Evolutionary conservation across 345 rosid species (phyloP), one percentile per base, ranked within the genome.

Genomic region (Mercurialis annua): DNA sequence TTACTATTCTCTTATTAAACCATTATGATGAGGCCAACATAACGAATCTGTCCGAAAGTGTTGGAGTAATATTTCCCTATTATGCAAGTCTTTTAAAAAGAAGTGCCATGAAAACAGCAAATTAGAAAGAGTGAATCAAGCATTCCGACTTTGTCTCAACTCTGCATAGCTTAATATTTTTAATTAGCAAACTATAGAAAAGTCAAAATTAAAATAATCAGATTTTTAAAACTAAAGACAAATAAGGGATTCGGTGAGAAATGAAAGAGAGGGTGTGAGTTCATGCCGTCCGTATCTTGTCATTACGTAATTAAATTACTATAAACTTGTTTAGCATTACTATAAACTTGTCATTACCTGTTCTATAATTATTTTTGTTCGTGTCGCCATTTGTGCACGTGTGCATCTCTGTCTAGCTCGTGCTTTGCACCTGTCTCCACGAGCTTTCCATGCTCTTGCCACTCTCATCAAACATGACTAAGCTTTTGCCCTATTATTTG

Each of bases 81-180:
- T n/a, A n/a, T n/a, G n/a, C n/a, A n/a, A n/a, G n/a, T n/a, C n/a
- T n/a, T n/a, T n/a, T n/a, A 53, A 26, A 14, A 18, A 12, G 29
- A 8, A 10, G 51, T 71, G 66, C 18, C 1, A 1, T 2, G 33
- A 18, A 76, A 69, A 58, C 58, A 26, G 21, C 18, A 29, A 2
- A 16, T 9, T 2, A 46, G n/a, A 65, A 66, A 56, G 69, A 3
- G 66, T 71, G 62, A 48, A n/a, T 16, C 9, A 4, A 30, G 18
- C 44, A 1, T 4, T 48, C 34, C 17, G n/a, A n/a, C n/a, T n/a
- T n/a, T 14, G 1, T 18, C 24, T 2, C n/a, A 58, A 21, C 2
- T n/a, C n/a, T n/a, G n/a, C n/a, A n/a, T 31, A 18, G 42, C 33
- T 18, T 33, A 57, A 18, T n/a, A n/a, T n/a, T n/a, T 57, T 2